Conservation (phyloP, 495 filamentous ascomycete genomes). For the Cenococcum geophilum region DNA sequence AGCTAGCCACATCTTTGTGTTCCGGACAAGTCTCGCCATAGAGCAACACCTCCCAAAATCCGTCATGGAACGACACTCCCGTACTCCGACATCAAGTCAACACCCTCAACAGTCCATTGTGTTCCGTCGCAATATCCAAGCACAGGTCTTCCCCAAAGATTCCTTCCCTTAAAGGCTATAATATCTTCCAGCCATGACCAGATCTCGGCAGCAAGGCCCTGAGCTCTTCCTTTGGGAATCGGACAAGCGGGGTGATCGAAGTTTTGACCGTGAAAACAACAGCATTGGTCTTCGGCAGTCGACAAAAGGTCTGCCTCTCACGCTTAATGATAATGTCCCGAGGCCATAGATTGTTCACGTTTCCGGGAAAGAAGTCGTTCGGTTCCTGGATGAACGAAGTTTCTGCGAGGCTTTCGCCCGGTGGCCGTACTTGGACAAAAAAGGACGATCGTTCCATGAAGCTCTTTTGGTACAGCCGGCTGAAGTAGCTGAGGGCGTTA, state of each 20-base stretch:
- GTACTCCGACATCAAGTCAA: neutral
- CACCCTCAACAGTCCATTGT: constrained; percentile 1
- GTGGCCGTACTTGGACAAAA: constrained; percentile 21
- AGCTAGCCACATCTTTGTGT: neutral
- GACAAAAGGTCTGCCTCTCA: constrained; percentile 52
- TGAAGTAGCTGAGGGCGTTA: constrained; percentile 20
- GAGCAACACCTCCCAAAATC: neutral
- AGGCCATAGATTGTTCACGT: constrained; percentile 2
- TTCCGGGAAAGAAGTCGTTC: constrained; percentile 26
- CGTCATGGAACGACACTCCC: neutral
- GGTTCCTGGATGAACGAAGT: constrained; percentile 19
- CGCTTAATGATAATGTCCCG: constrained; percentile 42
- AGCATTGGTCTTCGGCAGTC: constrained; percentile 44
- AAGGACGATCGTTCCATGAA: constrained; percentile 18
- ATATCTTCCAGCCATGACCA: constrained; percentile 50
- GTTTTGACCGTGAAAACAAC: constrained; percentile 55
- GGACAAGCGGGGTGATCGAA: constrained; percentile 43
- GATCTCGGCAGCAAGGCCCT: constrained; percentile 46
- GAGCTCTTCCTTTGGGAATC: constrained; percentile 44
- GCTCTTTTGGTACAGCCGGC: neutral
- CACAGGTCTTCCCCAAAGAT: constrained; percentile 46
- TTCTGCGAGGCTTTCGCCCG: constrained; percentile 3
- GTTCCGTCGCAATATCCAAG: constrained; percentile 40
- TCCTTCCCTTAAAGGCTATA: constrained; percentile 48
- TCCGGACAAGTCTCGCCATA: too few species aligned